Conservation (phyloP, 1,284 basidiomycete species). For the Moesziomyces globuligerus region DNA sequence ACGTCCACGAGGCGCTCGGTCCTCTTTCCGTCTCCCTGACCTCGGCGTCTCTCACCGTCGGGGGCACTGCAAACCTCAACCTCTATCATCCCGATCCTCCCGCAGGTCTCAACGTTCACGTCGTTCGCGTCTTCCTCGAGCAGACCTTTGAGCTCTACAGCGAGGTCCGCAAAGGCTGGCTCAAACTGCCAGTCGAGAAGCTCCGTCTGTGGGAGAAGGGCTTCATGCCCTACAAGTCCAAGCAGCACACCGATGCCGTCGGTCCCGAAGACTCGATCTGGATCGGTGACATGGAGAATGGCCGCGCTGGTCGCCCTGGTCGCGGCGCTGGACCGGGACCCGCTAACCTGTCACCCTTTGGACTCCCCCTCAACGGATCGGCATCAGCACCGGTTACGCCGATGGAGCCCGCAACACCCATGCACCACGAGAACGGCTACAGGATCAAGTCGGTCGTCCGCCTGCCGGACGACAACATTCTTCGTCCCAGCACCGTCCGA, state of each 20-base stretch:
- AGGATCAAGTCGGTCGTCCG: constrained; percentile 60
- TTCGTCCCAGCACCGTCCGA: constrained; percentile 62
- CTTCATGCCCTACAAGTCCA: constrained; percentile 61
- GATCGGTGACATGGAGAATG: constrained; percentile 46
- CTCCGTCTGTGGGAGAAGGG: constrained; percentile 64
- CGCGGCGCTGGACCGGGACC: constrained; percentile 35
- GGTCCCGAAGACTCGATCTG: constrained; percentile 54
- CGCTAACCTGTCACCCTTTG: constrained; percentile 48
- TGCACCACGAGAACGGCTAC: constrained; percentile 55
- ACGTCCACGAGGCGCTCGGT: constrained; percentile 63
- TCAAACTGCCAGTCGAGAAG: constrained; percentile 61
- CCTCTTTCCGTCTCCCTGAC: constrained; percentile 59
- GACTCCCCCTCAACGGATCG: constrained; percentile 48
- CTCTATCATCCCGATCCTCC: constrained; percentile 63
- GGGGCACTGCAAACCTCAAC: constrained; percentile 56
- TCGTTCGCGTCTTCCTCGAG: constrained; percentile 62
- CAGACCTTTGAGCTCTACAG: constrained; percentile 65
- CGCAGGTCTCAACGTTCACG: constrained; percentile 60
- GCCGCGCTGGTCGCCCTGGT: constrained; percentile 48
- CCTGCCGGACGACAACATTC: constrained; percentile 60
- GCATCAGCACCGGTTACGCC: constrained; percentile 44
- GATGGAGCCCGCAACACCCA: constrained; percentile 43
- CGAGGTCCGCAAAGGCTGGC: constrained; percentile 54
- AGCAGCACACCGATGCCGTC: constrained; percentile 40
- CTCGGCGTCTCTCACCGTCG: constrained; percentile 63